phyloP scores from a whole-genome alignment of 2,329 filamentous ascomycete species.

The Pseudocercospora eumusae region DNA sequence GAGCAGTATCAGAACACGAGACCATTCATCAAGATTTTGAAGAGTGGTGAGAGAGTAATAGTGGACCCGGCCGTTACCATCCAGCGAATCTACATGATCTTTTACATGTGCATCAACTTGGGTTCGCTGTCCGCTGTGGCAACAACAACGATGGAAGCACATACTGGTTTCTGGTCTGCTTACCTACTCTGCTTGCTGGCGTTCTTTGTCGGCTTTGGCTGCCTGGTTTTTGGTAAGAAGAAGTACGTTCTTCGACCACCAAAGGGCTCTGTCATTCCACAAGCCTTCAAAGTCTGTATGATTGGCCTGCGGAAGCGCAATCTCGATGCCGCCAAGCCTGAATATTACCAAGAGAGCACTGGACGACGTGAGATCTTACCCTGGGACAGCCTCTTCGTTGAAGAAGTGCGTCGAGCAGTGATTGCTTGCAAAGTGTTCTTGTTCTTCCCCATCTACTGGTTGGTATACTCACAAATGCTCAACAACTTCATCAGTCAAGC shows the following conservation, averaged over 20 bases:
- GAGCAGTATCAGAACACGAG: constrained; percentile 46
- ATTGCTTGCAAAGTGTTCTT: constrained; percentile 68
- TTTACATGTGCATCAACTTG: constrained; percentile 63
- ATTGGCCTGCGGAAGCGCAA: constrained; percentile 49
- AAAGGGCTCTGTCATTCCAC: constrained; percentile 67
- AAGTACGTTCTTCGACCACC: constrained; percentile 64
- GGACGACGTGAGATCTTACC: constrained; percentile 68
- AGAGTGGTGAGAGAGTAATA: constrained; percentile 48
- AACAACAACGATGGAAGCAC: constrained; percentile 62
- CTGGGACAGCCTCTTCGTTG: constrained; percentile 78
- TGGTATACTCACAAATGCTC: constrained; percentile 57
- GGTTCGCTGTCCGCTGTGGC: constrained; percentile 58
- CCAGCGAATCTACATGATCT: constrained; percentile 30
- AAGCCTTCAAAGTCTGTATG: constrained; percentile 60
- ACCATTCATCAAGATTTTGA: constrained; percentile 42
- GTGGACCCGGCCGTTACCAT: constrained; percentile 51
- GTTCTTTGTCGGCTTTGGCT: constrained; percentile 61
- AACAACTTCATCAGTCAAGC: constrained; percentile 52
- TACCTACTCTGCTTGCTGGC: constrained; percentile 62
- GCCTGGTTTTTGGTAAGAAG: constrained; percentile 46
- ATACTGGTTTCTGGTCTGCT: constrained; percentile 65
- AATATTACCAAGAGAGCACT: constrained; percentile 57
- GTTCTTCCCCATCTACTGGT: constrained; percentile 56
- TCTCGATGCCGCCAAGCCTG: constrained; percentile 65
- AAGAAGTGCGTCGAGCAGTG: constrained; percentile 66